Conservation (phyloP, 202 grass and related monocot species). For the Zizania palustris region DNA sequence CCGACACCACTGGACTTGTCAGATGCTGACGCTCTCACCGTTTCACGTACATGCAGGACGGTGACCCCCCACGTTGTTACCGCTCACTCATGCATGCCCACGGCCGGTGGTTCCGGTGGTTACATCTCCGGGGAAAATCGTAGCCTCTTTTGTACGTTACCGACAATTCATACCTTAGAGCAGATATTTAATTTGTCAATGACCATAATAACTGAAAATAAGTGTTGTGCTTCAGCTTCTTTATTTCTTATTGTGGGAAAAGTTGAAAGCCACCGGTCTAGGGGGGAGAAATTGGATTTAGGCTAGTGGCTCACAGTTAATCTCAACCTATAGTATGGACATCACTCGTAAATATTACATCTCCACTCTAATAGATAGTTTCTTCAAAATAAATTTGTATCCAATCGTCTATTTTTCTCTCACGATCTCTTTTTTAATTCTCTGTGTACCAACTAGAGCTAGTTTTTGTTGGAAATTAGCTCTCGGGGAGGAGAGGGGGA, state of each 20-base stretch:
- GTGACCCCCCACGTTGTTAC: not conserved
- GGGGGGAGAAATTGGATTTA: too few relatives aligned
- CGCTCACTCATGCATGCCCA: conserved; percentile 24
- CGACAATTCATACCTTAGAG: conserved; percentile 36
- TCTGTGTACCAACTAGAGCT: too few relatives aligned
- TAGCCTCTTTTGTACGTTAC: conserved; percentile 42
- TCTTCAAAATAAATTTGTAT: too few relatives aligned
- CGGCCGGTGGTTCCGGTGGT: conserved; percentile 44
- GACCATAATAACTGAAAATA: conserved; percentile 32
- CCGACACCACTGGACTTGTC: conserved; percentile 23
- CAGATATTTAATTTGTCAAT: conserved; percentile 19
- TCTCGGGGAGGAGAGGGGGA: too few relatives aligned
- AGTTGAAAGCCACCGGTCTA: conserved; percentile 31
- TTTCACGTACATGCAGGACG: not conserved
- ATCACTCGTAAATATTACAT: too few relatives aligned
- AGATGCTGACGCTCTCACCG: conserved; percentile 26
- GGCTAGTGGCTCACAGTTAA: too few relatives aligned
- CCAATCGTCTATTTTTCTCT: too few relatives aligned
- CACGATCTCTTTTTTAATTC: too few relatives aligned
- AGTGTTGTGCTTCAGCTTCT: not conserved
- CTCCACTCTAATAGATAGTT: too few relatives aligned
- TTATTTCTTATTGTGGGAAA: not conserved
- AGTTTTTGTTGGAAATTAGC: too few relatives aligned
- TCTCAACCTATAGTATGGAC: too few relatives aligned
- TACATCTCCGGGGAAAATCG: conserved; percentile 41